Evolutionary conservation across 1,284 basidiomycete species (phyloP).

Genomic region (Malassezia obtusa): DNA sequence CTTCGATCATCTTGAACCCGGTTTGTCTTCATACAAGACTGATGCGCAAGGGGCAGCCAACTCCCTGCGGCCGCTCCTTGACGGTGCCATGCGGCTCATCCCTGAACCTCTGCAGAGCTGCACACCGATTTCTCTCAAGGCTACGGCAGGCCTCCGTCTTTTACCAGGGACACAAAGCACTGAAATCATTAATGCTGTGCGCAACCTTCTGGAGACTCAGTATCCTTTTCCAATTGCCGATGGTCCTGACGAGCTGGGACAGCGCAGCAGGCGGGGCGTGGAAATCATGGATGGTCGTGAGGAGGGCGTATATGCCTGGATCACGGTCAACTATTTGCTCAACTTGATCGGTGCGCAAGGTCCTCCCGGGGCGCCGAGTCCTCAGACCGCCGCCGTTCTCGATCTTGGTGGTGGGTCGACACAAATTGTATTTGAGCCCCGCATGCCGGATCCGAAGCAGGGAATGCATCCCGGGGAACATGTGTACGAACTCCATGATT

Average conservation of each 20-base stretch:
- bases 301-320: conserved; percentile 89
- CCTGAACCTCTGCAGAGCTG: conserved; percentile 62
- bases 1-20: conserved; percentile 73
- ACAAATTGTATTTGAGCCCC: conserved; percentile 93
- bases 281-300: conserved; percentile 82
- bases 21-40: conserved; percentile 62
- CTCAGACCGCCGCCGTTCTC: conserved; percentile 74
- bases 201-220: conserved; percentile 56
- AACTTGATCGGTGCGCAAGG: conserved; percentile 49
- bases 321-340: conserved; percentile 77
- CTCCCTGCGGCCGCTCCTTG: conserved; percentile 69
- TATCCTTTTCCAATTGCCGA: conserved; percentile 61
- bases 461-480: conserved; percentile 76
- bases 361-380: conserved; percentile 55
- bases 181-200: conserved; percentile 71
- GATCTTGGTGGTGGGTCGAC: conserved; percentile 94
- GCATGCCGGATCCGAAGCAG: conserved; percentile 48
- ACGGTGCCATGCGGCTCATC: conserved; percentile 68
- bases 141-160: conserved; percentile 80
- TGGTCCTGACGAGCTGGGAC: conserved; percentile 19
- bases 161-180: conserved; percentile 61
- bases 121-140: conserved; percentile 84
- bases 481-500: conserved; percentile 65
- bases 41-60: conserved; percentile 61
- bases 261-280: conserved; percentile 25